Conservation (phyloP, 1,284 basidiomycete genomes). For the Pseudozyma tsukubaensis region DNA sequence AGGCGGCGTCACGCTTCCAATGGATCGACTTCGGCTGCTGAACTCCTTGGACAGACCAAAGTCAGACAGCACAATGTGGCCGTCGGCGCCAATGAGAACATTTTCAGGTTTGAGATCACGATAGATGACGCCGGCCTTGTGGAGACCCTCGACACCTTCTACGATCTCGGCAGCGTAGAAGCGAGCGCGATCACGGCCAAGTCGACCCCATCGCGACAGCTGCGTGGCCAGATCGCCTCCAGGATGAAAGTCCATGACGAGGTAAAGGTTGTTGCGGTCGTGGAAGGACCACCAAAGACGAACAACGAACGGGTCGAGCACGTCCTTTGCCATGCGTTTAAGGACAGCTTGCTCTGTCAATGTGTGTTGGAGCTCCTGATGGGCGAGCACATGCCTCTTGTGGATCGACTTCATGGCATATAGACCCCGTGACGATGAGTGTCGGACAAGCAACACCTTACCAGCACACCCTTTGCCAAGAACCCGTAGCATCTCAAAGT, state of each 20-base stretch:
- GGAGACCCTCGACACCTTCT: slow-evolving; percentile 96
- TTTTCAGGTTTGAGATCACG: slow-evolving; percentile 99
- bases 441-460: slow-evolving; percentile 66
- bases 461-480: slow-evolving; percentile 69
- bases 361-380: slow-evolving; percentile 68
- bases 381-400: slow-evolving; percentile 67
- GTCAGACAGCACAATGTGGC: slow-evolving; percentile 99
- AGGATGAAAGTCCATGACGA: slow-evolving; percentile 82
- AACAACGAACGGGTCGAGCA: slow-evolving; percentile 67
- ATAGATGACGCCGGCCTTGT: slow-evolving; percentile 99
- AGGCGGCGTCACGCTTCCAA: slow-evolving; percentile 81
- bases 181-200: slow-evolving; percentile 89
- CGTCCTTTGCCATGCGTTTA: slow-evolving; percentile 78
- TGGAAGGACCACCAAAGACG: slow-evolving; percentile 69
- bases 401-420: slow-evolving; percentile 68
- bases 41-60: slow-evolving; percentile 90
- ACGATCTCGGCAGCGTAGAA: slow-evolving; percentile 99
- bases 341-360: slow-evolving; percentile 68
- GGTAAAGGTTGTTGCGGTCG: slow-evolving; percentile 66
- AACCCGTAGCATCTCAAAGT: slow-evolving; percentile 71
- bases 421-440: slow-evolving; percentile 54
- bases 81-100: slow-evolving; percentile 96
- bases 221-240: slow-evolving; percentile 90
- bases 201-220: slow-evolving; percentile 89
- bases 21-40: slow-evolving; percentile 79